Percentiles rank a stretch among this genome's conserved stretches.
These are phyloP conservation scores for Trametes sanguinea DNA, from an alignment of 768 basidiomycete species.

Conservation along the genomic window DNA sequence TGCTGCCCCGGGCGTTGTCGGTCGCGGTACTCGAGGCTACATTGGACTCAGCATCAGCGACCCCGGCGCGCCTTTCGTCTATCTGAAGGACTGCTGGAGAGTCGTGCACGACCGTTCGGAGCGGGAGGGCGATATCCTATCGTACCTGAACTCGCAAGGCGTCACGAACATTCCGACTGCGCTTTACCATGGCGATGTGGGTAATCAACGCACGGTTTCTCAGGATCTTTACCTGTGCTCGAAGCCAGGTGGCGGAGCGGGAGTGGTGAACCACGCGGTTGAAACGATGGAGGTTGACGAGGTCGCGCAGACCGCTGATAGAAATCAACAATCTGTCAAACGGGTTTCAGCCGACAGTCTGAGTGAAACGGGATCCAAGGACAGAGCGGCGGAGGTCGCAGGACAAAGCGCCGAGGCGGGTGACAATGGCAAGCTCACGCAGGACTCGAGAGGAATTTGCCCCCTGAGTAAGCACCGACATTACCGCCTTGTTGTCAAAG, in stretches of 20 bases:
- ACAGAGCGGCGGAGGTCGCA: no score
- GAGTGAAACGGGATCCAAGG: no score
- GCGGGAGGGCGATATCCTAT: conserved; percentile 1
- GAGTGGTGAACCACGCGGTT: no score
- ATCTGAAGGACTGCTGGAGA: conserved; percentile 11
- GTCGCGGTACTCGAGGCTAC: not conserved
- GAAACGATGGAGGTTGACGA: no score
- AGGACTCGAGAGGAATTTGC: no score
- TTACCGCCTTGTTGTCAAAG: conserved; percentile 20
- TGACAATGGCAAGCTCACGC: no score
- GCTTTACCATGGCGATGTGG: conserved; percentile 6
- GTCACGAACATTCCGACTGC: conserved; percentile 6
- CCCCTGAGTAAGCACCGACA: not conserved
- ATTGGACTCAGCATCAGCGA: not conserved
- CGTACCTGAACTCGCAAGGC: not conserved
- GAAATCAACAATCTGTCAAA: no score
- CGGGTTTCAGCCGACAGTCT: no score
- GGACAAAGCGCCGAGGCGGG: no score
- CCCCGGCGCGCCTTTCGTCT: not conserved
- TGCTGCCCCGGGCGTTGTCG: not conserved
- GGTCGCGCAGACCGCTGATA: no score
- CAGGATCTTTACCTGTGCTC: not conserved
- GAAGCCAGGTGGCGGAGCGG: no score
- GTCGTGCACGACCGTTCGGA: not conserved
- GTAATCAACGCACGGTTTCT: not conserved